Percentiles rank a stretch among this genome's conserved stretches.
Conservation (phyloP, 495 filamentous ascomycete species). For the Aspergillus baeticus region DNA sequence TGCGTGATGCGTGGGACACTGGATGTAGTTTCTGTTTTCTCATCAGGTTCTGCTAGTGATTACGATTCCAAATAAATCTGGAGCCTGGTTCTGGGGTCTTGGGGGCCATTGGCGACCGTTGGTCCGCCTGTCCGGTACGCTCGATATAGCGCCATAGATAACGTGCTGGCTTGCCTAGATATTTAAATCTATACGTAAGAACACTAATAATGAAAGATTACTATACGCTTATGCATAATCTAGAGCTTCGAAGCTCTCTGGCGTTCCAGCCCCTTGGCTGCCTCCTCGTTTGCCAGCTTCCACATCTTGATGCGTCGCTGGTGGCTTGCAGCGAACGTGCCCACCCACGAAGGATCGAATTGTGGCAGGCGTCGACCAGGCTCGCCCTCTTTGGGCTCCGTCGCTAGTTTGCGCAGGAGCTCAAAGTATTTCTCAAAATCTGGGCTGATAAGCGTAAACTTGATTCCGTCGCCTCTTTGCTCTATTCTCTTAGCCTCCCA, state of each 20-base stretch:
- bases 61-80: too few species aligned
- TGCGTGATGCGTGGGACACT: not conserved
- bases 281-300: constrained; percentile 22
- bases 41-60: not conserved
- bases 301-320: constrained; percentile 50
- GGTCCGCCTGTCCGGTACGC: too few species aligned
- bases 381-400: constrained; percentile 32
- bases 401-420: constrained; percentile 41
- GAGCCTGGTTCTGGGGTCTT: too few species aligned
- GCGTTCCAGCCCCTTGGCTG: not conserved
- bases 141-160: too few species aligned
- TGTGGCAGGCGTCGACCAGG: constrained; percentile 42
- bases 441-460: constrained; percentile 47
- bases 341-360: constrained; percentile 48
- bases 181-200: too few species aligned
- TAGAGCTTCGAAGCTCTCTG: not conserved
- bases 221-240: not conserved
- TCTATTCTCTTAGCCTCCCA: constrained; percentile 53
- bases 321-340: constrained; percentile 46
- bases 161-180: too few species aligned
- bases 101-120: too few species aligned
- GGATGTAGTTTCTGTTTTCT: not conserved
- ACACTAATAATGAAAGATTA: too few species aligned
- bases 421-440: constrained; percentile 59
- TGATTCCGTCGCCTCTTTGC: constrained; percentile 43